Evolutionary conservation across 2,329 filamentous ascomycete genomes (phyloP).

Genomic region (Tolypocladium album): DNA sequence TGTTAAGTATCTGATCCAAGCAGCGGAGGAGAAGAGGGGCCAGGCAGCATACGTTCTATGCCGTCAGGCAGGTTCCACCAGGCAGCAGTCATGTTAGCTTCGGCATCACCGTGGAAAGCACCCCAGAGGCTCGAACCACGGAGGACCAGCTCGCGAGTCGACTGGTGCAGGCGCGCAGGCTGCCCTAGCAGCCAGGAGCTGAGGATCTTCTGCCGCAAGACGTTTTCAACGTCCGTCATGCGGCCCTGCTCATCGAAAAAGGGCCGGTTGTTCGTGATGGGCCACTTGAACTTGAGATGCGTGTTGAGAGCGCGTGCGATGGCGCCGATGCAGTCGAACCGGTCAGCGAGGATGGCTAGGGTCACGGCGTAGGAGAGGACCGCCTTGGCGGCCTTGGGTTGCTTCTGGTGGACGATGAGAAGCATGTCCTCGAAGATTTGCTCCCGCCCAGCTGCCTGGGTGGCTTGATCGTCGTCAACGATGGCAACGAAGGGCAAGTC

Average conservation of each 20-base stretch:
- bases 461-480: slow-evolving; percentile 58
- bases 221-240: slow-evolving; percentile 45
- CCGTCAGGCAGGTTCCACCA: slow-evolving; percentile 67
- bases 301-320: slow-evolving; percentile 43
- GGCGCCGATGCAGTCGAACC: slow-evolving; percentile 53
- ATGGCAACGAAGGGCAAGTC: slow-evolving; percentile 56
- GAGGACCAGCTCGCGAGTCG: slow-evolving; percentile 55
- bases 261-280: slow-evolving; percentile 29
- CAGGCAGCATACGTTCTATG: slow-evolving; percentile 46
- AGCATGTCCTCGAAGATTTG: slow-evolving; percentile 57
- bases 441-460: slow-evolving; percentile 47
- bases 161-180: slow-evolving; percentile 45
- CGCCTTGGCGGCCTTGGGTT: slow-evolving; percentile 25
- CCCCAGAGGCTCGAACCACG: slow-evolving; percentile 53
- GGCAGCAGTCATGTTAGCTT: slow-evolving; percentile 25
- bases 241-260: slow-evolving; percentile 24
- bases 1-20: not conserved
- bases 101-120: slow-evolving; percentile 22
- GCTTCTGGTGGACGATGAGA: slow-evolving; percentile 49
- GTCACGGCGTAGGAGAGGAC: slow-evolving; percentile 55
- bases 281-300: slow-evolving; percentile 44
- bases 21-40: not conserved
- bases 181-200: slow-evolving; percentile 56
- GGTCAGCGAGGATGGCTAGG: slow-evolving; percentile 60
- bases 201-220: slow-evolving; percentile 58